Conservation (phyloP, 495 filamentous ascomycete genomes). For the Jackrogersella minutella region DNA sequence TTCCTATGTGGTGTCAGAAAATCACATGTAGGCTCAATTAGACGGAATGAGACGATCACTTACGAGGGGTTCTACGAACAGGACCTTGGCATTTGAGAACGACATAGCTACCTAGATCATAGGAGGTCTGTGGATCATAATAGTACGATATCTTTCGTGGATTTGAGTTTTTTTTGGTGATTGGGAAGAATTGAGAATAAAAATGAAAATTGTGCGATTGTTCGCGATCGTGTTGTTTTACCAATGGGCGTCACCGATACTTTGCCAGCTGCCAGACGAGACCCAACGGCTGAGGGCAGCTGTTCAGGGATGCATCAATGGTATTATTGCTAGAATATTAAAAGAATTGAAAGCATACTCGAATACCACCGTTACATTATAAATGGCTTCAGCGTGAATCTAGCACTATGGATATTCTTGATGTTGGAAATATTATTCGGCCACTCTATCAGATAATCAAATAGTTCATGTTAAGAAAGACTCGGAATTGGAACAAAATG, state of each 20-base stretch:
- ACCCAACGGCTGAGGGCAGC: neutral
- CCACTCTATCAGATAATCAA: too few relatives aligned
- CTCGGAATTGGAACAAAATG: too few relatives aligned
- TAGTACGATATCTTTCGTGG: neutral
- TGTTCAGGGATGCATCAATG: too few relatives aligned
- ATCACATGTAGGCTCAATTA: conserved; percentile 10
- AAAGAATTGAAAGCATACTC: too few relatives aligned
- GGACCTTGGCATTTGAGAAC: conserved; percentile 52
- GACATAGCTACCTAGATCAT: conserved; percentile 46
- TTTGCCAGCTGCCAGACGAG: conserved; percentile 17
- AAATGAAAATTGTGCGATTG: conserved; percentile 25
- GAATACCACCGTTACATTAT: too few relatives aligned
- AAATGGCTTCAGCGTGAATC: too few relatives aligned
- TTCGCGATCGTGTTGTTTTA: neutral
- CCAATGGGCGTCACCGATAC: conserved; percentile 34
- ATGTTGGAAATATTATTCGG: too few relatives aligned
- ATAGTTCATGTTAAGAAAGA: too few relatives aligned
- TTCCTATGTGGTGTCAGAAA: conserved; percentile 37
- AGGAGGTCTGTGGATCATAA: neutral
- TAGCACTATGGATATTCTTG: too few relatives aligned
- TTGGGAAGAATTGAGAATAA: conserved; percentile 3
- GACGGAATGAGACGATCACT: conserved; percentile 16
- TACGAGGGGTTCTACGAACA: conserved; percentile 54
- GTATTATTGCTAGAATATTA: too few relatives aligned
- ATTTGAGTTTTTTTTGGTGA: neutral